Percentiles rank a stretch among this genome's conserved stretches.
phyloP scores from a whole-genome alignment of 1,284 basidiomycete species.

The Takashimella tepidaria region DNA sequence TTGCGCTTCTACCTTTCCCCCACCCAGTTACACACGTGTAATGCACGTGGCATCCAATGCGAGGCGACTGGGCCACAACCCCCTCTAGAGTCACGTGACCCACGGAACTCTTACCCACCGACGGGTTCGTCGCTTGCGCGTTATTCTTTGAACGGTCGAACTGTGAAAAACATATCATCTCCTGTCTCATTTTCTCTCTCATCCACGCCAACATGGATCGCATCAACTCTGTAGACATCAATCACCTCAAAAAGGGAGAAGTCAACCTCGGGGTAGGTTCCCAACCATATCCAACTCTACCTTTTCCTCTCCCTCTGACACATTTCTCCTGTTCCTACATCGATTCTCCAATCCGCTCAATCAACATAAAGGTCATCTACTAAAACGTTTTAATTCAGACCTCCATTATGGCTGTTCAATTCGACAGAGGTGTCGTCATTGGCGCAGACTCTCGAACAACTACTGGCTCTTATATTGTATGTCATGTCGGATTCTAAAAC shows the following conservation, averaged over 20 bases:
- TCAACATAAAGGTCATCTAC: too few species aligned
- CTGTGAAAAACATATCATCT: too few species aligned
- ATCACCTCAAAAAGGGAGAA: conserved; percentile 77
- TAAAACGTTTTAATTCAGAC: conserved; percentile 63
- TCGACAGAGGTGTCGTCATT: conserved; percentile 88
- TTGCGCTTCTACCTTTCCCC: neutral
- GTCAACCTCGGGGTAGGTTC: conserved; percentile 84
- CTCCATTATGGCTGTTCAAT: conserved; percentile 99
- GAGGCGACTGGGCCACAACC: too few species aligned
- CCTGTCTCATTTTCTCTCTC: neutral
- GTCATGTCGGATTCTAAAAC: conserved; percentile 32
- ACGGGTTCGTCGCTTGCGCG: neutral
- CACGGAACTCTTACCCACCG: neutral
- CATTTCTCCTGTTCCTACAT: neutral
- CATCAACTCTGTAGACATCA: conserved; percentile 45
- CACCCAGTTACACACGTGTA: neutral
- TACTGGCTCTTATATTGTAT: conserved; percentile 89
- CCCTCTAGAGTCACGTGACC: neutral
- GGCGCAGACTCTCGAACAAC: conserved; percentile 97
- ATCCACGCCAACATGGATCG: conserved; percentile 30
- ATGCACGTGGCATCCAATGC: neutral
- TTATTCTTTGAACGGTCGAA: too few species aligned
- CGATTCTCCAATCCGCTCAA: neutral
- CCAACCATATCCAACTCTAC: too few species aligned
- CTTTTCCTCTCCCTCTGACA: too few species aligned